Conservation (phyloP, 1,284 basidiomycete genomes). For the Puccinia brachypodii region DNA sequence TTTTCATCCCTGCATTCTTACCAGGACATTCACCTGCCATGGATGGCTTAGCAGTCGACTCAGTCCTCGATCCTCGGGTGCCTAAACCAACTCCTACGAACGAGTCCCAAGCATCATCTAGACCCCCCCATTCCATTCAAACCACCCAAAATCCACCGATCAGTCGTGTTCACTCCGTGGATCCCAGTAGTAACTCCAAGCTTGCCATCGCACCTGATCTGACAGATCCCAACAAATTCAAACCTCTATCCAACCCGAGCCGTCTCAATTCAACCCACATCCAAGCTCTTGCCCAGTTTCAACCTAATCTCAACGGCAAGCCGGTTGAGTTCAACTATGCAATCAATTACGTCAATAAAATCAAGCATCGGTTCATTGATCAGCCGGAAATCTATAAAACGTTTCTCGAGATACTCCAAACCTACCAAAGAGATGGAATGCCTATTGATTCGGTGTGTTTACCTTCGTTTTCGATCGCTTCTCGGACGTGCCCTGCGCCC, state of each 20-base stretch:
- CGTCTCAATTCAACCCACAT: slow-evolving; percentile 10
- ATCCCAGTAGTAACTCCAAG: neutral
- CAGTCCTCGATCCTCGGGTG: neutral
- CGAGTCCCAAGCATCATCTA: neutral
- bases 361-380: slow-evolving; percentile 47
- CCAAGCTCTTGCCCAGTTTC: neutral
- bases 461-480: neutral
- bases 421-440: slow-evolving; percentile 46
- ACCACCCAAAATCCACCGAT: neutral
- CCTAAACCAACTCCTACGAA: neutral
- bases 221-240: slow-evolving; percentile 9
- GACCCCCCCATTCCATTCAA: neutral
- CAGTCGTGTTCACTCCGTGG: neutral
- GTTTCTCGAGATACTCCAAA: slow-evolving; percentile 48
- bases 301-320: slow-evolving; percentile 35
- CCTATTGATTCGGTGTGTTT: slow-evolving; percentile 42
- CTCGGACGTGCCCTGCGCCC: neutral
- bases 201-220: slow-evolving; percentile 18
- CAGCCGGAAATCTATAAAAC: slow-evolving; percentile 48
- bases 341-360: slow-evolving; percentile 49
- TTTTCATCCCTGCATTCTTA: neutral
- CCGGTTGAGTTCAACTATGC: slow-evolving; percentile 49
- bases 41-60: neutral
- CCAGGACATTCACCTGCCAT: slow-evolving; percentile 12
- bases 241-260: slow-evolving; percentile 16